Evolutionary conservation across 2,329 filamentous ascomycete genomes (phyloP).

Genomic region (Fusarium oxysporum): DNA sequence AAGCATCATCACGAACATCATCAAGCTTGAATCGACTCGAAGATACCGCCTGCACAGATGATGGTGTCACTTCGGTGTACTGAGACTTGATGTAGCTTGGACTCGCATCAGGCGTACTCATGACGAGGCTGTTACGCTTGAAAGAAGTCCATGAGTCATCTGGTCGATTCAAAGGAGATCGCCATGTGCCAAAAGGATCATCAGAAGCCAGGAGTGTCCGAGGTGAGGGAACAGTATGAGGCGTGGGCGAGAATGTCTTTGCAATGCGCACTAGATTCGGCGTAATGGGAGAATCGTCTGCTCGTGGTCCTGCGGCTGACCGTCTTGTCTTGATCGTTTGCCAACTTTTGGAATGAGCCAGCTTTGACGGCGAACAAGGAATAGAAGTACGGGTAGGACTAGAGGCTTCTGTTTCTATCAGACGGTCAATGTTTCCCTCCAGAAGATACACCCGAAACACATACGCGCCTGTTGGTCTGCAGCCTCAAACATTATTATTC

Average conservation of each 20-base stretch:
- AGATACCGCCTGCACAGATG: background rate
- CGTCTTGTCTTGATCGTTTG: slow-evolving; percentile 9
- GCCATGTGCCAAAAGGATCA: slow-evolving; percentile 21
- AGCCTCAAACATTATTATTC: slow-evolving; percentile 39
- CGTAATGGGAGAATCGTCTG: background rate
- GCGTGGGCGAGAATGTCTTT: background rate
- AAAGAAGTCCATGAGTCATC: slow-evolving; percentile 29
- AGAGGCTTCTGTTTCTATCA: background rate
- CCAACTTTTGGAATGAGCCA: slow-evolving; percentile 32
- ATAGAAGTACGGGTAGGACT: background rate
- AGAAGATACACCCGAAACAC: background rate
- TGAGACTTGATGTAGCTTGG: slow-evolving; percentile 35
- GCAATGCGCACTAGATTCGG: background rate
- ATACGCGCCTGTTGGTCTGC: slow-evolving; percentile 7
- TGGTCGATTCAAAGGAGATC: slow-evolving; percentile 18
- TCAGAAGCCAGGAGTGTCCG: slow-evolving; percentile 13
- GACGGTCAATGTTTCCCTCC: background rate
- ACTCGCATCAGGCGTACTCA: slow-evolving; percentile 16
- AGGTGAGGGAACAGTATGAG: background rate
- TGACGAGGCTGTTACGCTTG: slow-evolving; percentile 14
- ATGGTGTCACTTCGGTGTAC: slow-evolving; percentile 10
- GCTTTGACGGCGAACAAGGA: background rate
- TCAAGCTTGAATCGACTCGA: background rate
- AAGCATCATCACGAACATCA: background rate
- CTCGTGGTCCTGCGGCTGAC: background rate